Percentiles rank a stretch among this genome's conserved stretches.
Conservation (phyloP, 768 basidiomycete genomes). For the Lactarius quietus region DNA sequence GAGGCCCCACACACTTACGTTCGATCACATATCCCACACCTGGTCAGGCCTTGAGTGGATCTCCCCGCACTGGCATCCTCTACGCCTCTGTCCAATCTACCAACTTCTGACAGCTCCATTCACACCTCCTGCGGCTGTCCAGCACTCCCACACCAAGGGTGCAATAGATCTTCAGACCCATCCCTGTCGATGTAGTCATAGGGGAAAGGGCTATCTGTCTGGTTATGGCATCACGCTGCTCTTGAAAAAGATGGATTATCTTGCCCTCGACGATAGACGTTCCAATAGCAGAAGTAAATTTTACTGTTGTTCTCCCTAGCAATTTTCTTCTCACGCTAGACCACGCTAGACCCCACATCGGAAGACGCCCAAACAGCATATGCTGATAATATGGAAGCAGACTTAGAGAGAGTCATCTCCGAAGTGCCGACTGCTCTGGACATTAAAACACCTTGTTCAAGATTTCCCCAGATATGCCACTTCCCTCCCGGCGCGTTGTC, state of each 20-base stretch:
- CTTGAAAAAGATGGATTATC: slow-evolving; percentile 96
- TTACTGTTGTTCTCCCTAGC: neutral
- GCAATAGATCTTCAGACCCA: slow-evolving; percentile 74
- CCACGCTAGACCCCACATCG: slow-evolving; percentile 8
- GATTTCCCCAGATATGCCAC: slow-evolving; percentile 90
- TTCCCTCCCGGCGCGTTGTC: slow-evolving; percentile 64
- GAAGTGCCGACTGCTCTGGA: slow-evolving; percentile 50
- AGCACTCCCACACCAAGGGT: slow-evolving; percentile 44
- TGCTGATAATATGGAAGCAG: slow-evolving; percentile 18
- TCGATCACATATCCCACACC: slow-evolving; percentile 75
- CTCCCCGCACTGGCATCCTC: slow-evolving; percentile 66
- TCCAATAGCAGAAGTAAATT: slow-evolving; percentile 31
- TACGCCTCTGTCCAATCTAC: slow-evolving; percentile 66
- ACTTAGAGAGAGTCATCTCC: slow-evolving; percentile 46
- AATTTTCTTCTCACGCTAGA: neutral
- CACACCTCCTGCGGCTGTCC: slow-evolving; percentile 53
- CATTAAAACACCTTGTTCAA: slow-evolving; percentile 68
- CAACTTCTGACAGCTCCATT: slow-evolving; percentile 70
- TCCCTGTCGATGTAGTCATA: slow-evolving; percentile 42
- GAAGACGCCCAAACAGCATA: neutral
- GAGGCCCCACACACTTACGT: slow-evolving; percentile 54
- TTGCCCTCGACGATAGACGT: slow-evolving; percentile 85
- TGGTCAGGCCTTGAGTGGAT: slow-evolving; percentile 40
- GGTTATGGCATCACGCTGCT: slow-evolving; percentile 93
- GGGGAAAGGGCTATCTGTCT: slow-evolving; percentile 50